These are phyloP conservation scores for Dimocarpus longan DNA, from an alignment of 345 rosid genomes.

Conservation along the genomic window DNA sequence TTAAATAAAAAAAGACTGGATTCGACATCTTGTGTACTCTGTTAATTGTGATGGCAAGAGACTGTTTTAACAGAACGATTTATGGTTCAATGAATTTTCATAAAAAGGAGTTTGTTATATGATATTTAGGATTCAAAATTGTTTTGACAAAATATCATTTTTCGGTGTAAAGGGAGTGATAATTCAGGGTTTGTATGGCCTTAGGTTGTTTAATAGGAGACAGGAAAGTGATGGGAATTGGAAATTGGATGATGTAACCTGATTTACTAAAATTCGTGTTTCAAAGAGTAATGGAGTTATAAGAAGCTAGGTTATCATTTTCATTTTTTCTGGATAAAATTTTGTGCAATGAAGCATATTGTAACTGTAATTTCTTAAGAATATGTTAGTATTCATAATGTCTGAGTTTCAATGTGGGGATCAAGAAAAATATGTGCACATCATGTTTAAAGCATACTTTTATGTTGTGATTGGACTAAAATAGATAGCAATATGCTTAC, in stretches of 20 bases:
- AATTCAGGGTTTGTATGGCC: not conserved
- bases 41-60: not conserved
- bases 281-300: not conserved
- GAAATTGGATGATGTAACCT: not conserved
- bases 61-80: not conserved
- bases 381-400: not conserved
- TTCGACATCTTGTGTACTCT: not conserved
- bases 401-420: not conserved
- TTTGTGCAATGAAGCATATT: not conserved
- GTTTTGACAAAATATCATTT: not conserved
- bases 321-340: not conserved
- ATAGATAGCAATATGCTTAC: not conserved
- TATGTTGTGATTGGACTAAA: not conserved
- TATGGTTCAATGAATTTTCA: too few relatives aligned
- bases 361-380: not conserved
- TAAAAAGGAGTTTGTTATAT: not conserved
- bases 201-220: not conserved
- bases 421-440: not conserved
- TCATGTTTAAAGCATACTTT: too few relatives aligned
- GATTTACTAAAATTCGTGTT: not conserved
- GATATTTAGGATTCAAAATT: not conserved
- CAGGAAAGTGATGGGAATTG: not conserved
- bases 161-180: not conserved
- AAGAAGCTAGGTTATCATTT: not conserved
- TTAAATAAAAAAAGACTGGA: not conserved